Percentiles rank a stretch among this genome's conserved stretches.
Conservation (phyloP, 2,329 filamentous ascomycete genomes). For the Cercospora zeae-maydis region DNA sequence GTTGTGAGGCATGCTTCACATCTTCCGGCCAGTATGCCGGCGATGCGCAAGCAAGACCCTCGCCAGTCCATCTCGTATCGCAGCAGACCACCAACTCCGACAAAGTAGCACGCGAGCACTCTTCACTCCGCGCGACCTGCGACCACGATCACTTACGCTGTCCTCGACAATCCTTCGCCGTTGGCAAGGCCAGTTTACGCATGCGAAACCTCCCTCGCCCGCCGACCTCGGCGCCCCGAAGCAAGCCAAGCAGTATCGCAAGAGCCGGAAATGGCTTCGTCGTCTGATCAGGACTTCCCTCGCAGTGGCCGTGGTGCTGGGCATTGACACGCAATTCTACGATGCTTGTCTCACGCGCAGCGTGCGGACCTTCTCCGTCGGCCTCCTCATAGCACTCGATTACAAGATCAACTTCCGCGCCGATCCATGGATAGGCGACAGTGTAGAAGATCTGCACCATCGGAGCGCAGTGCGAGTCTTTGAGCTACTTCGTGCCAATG, state of each 20-base stretch:
- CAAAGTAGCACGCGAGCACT: conserved; percentile 15
- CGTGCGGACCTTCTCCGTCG: conserved; percentile 73
- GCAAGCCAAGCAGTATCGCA: conserved; percentile 66
- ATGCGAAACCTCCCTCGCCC: conserved; percentile 66
- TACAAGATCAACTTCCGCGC: conserved; percentile 96
- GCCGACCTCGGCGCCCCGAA: conserved; percentile 70
- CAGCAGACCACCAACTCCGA: conserved; percentile 20
- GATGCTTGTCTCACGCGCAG: conserved; percentile 76
- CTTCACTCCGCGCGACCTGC: neutral
- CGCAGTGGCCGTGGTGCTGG: conserved; percentile 60
- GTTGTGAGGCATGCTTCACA: conserved; percentile 25
- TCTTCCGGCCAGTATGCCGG: conserved; percentile 31
- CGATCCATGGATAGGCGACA: conserved; percentile 68
- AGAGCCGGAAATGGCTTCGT: conserved; percentile 71
- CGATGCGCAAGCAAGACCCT: conserved; percentile 33
- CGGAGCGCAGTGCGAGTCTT: conserved; percentile 82
- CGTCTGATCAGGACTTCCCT: conserved; percentile 62
- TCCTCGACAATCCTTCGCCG: conserved; percentile 16
- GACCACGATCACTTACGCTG: neutral
- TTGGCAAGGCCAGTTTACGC: conserved; percentile 41
- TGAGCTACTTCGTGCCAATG: conserved; percentile 76
- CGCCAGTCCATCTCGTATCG: conserved; percentile 24
- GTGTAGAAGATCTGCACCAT: conserved; percentile 72
- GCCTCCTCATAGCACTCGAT: conserved; percentile 77
- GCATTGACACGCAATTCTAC: conserved; percentile 70